Evolutionary conservation across 495 filamentous ascomycete genomes (phyloP).

Genomic region (Trichoderma virens): DNA sequence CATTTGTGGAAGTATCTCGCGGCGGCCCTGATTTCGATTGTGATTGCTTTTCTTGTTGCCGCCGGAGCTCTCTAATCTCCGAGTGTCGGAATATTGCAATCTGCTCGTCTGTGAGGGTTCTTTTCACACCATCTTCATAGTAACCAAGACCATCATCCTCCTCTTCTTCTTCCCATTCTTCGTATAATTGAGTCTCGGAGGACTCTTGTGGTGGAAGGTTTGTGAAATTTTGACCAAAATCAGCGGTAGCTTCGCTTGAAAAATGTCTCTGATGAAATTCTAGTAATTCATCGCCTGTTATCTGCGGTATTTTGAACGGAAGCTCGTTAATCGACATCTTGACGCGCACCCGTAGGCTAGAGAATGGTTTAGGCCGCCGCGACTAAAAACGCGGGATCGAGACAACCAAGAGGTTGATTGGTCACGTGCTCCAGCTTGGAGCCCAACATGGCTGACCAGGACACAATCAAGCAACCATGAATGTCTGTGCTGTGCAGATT

Average conservation of each 20-base stretch:
- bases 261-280: constrained; percentile 64
- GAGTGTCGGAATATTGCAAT: constrained; percentile 85
- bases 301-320: constrained; percentile 5
- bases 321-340: constrained; percentile 22
- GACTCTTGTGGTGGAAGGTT: constrained; percentile 18
- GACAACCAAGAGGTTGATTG: neutral
- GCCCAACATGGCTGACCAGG: neutral
- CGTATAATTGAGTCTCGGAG: constrained; percentile 19
- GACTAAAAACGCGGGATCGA: neutral
- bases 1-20: neutral
- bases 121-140: constrained; percentile 81
- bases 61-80: constrained; percentile 68
- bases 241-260: constrained; percentile 31
- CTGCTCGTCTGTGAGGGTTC: constrained; percentile 87
- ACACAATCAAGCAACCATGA: neutral
- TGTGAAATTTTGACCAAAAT: constrained; percentile 44
- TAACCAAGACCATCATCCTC: constrained; percentile 72
- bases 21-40: neutral
- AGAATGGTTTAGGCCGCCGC: neutral
- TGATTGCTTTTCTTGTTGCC: constrained; percentile 29
- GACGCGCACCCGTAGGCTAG: neutral
- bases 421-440: neutral
- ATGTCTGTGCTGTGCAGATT: neutral
- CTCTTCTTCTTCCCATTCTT: constrained; percentile 30
- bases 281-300: constrained; percentile 58